Percentiles rank a stretch among this genome's conserved stretches.
These are phyloP conservation scores for Starmerella stellata DNA, from an alignment of 805 yeast species.

Conservation along the genomic window DNA sequence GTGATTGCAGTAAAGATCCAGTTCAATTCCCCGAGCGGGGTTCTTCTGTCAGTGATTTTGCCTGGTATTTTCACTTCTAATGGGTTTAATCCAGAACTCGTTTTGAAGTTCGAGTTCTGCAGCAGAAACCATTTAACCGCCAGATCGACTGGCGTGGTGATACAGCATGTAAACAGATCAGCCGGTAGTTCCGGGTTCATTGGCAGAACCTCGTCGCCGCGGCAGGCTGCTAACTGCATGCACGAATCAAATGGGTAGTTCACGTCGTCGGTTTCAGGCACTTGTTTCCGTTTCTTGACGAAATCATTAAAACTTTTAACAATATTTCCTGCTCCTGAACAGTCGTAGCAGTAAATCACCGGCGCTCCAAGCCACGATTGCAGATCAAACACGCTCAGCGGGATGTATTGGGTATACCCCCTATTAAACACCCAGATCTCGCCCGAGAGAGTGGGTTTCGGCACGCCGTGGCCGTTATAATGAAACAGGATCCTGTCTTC, in stretches of 20 bases:
- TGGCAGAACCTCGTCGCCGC: slow-evolving; percentile 67
- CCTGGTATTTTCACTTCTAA: slow-evolving; percentile 56
- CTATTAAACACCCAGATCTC: slow-evolving; percentile 97
- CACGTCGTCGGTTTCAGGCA: slow-evolving; percentile 29
- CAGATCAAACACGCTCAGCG: slow-evolving; percentile 82
- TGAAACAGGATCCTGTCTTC: slow-evolving; percentile 87
- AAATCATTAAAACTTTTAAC: slow-evolving; percentile 75
- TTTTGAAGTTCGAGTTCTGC: slow-evolving; percentile 38
- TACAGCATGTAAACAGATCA: slow-evolving; percentile 84
- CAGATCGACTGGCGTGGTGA: slow-evolving; percentile 89
- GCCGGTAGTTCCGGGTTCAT: slow-evolving; percentile 93
- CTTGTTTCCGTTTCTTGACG: slow-evolving; percentile 64
- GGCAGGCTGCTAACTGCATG: slow-evolving; percentile 85
- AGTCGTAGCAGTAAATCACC: slow-evolving; percentile 83
- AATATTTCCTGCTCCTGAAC: slow-evolving; percentile 86
- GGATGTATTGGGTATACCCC: slow-evolving; percentile 93
- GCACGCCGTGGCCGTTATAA: slow-evolving; percentile 97
- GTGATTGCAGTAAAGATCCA: slow-evolving; percentile 98
- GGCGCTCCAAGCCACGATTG: slow-evolving; percentile 98
- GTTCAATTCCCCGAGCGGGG: slow-evolving; percentile 87
- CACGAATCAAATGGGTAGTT: slow-evolving; percentile 51
- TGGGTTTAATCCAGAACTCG: slow-evolving; percentile 24
- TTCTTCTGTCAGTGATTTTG: slow-evolving; percentile 73
- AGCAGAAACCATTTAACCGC: slow-evolving; percentile 80
- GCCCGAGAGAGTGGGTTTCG: slow-evolving; percentile 88